phyloP scores from a whole-genome alignment of 331 rosid species.

The Pyrus hybrid region DNA sequence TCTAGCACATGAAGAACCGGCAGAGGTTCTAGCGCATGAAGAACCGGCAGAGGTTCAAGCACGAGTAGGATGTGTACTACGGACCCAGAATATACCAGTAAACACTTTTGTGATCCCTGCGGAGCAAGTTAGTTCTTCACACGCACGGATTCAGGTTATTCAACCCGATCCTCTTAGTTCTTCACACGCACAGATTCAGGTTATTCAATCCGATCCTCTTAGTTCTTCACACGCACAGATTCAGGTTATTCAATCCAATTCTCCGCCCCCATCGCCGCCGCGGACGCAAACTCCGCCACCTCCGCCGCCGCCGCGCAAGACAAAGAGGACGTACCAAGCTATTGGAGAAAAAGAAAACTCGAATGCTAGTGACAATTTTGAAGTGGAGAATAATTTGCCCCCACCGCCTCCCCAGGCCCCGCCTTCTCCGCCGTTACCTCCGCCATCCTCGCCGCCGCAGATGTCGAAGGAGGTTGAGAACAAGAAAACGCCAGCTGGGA shows the following conservation, averaged over 20 bases:
- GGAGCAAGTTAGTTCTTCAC: slow-evolving; percentile 9
- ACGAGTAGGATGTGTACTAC: neutral
- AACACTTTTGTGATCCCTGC: slow-evolving; percentile 21
- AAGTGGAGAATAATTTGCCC: neutral
- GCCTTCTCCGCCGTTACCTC: neutral
- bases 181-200: neutral
- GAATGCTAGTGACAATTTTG: slow-evolving; percentile 2
- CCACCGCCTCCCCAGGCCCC: neutral
- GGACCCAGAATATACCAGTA: slow-evolving; percentile 4
- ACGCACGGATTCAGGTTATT: neutral
- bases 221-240: neutral
- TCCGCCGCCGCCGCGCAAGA: slow-evolving; percentile 13
- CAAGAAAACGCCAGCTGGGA: slow-evolving; percentile 14
- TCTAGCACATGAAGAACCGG: too few species aligned
- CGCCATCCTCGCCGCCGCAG: neutral
- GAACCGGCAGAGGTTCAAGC: too few species aligned
- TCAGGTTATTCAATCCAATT: neutral
- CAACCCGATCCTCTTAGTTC: neutral
- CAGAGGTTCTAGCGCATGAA: too few species aligned
- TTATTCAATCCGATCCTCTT: neutral
- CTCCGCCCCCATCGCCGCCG: neutral
- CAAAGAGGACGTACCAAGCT: slow-evolving; percentile 27
- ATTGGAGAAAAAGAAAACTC: slow-evolving; percentile 4
- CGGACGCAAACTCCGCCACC: neutral
- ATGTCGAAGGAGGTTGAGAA: slow-evolving; percentile 7